phyloP scores from a whole-genome alignment of 73 alveolate species.

The Paramecium caudatum region DNA sequence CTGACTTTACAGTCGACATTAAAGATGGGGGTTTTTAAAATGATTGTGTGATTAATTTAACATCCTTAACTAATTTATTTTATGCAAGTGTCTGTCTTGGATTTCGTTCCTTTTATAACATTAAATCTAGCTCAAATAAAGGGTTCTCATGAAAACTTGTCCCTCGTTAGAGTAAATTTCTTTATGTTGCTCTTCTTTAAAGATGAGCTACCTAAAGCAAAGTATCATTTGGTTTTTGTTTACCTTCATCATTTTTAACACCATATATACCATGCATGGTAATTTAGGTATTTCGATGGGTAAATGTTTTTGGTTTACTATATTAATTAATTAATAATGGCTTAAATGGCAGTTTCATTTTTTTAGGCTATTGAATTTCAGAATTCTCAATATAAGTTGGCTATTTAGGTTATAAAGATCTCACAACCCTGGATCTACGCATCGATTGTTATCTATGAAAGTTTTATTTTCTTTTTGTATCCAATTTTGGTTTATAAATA shows the following conservation, averaged over 20 bases:
- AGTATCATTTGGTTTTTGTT: background rate
- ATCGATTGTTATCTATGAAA: slow-evolving; percentile 31
- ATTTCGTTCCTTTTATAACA: slow-evolving; percentile 15
- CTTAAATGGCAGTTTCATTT: slow-evolving; percentile 12
- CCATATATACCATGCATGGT: slow-evolving; percentile 51
- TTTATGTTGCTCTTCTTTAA: slow-evolving; percentile 17
- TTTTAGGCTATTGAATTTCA: background rate
- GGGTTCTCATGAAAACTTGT: background rate
- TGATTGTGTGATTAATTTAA: background rate
- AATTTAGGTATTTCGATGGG: background rate
- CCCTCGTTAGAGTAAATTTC: background rate
- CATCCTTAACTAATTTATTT: background rate
- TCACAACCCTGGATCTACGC: slow-evolving; percentile 37
- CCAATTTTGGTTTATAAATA: slow-evolving; percentile 9
- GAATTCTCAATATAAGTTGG: background rate
- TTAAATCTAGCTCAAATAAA: background rate
- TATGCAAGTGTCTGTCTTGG: slow-evolving; percentile 18
- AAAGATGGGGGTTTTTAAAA: background rate
- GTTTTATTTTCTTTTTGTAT: background rate
- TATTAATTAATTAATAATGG: slow-evolving; percentile 2
- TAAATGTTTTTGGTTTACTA: slow-evolving; percentile 32
- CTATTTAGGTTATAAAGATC: slow-evolving; percentile 14
- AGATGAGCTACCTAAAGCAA: background rate
- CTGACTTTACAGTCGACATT: background rate
- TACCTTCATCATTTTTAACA: background rate